Base-by-base conservation (phyloP, 352 stramenopile species). In the Phytophthora citrophthora region DNA sequence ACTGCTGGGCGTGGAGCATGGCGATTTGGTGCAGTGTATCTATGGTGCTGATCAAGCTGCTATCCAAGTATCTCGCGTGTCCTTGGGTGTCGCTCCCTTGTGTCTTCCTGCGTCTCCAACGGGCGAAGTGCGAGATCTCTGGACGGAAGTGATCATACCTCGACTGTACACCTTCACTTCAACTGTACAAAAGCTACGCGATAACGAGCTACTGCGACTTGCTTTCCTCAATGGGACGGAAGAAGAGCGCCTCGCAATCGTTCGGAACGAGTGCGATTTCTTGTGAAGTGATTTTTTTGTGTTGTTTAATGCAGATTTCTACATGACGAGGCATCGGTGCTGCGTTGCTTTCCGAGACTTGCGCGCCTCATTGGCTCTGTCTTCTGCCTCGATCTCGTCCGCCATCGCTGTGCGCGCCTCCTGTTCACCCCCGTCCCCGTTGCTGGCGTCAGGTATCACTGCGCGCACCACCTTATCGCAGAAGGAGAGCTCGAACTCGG, bases 401-500 rank as follows among this genome's bases (percentile, higher is more conserved):
- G 83, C 84, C 64, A 92, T 85, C 7, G 77, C 74, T 15, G 83
- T 93, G 1, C 85, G 76, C 3, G 74, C 71, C 31, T 93, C 83
- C 20, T 81, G 62, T 4, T 79, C 65, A 4, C 39, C 38, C n/a
- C 58, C n/a, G 1, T 39, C 40, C 15, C 41, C 20, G 24, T 63
- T 53, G 39, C 15, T 46, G 1, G 49, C 48, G 4, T 68, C 68
- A 0, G 78, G 68, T 36, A 91, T 81, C 2, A 77, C 79, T 34
- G 70, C 86, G 2, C 73, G 75, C 24, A 94, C 74, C 15, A 92
- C 74, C 49, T 82, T 85, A 66, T 94, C 84, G 32, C 73, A 90
- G 54, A 93, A 92, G 12, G 83, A 87, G 43, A 97, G 76, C 54
- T 95, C 89, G 57, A 87, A 90, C 26, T 91, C 83, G 1, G 82